Evolutionary conservation across 177 flowering plant genomes (phyloP).

Genomic region (Vitis hybrid): DNA sequence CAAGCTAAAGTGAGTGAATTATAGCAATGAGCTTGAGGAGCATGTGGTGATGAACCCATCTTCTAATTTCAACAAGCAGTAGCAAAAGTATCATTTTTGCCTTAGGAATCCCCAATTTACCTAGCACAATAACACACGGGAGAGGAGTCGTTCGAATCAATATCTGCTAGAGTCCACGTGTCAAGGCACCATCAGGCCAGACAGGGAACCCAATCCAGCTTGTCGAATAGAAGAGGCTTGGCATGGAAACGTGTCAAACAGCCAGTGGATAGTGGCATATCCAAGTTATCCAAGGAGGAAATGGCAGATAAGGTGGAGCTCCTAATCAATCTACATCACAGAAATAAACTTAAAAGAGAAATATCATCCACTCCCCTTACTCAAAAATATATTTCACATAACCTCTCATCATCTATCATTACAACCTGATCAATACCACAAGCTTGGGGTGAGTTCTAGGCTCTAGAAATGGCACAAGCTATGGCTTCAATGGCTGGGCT

Average conservation of each 20-base stretch:
- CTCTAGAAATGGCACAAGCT: conserved; percentile 60
- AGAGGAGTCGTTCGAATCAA: neutral
- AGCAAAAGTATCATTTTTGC: too few relatives aligned
- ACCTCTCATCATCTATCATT: neutral
- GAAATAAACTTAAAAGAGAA: conserved; percentile 5
- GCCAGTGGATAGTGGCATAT: conserved; percentile 25
- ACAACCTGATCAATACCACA: neutral
- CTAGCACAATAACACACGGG: too few relatives aligned
- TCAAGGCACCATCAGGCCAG: conserved; percentile 1
- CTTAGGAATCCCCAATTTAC: too few relatives aligned
- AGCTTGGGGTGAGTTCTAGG: neutral
- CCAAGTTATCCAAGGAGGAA: conserved; percentile 40
- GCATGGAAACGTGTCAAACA: conserved; percentile 15
- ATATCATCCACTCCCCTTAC: neutral
- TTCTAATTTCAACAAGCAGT: too few relatives aligned
- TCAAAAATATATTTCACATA: conserved; percentile 10
- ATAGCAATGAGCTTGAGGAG: too few relatives aligned
- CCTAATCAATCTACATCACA: conserved; percentile 35
- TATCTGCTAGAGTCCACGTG: conserved; percentile 23
- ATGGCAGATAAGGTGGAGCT: conserved; percentile 41
- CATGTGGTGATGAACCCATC: too few relatives aligned
- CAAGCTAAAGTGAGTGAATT: too few relatives aligned
- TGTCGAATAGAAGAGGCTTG: conserved; percentile 4
- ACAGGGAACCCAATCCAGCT: conserved; percentile 20
- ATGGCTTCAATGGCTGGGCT: conserved; percentile 81